Evolutionary conservation across 2,329 filamentous ascomycete species (phyloP).

Genomic region (Colletotrichum lindemuthianum): DNA sequence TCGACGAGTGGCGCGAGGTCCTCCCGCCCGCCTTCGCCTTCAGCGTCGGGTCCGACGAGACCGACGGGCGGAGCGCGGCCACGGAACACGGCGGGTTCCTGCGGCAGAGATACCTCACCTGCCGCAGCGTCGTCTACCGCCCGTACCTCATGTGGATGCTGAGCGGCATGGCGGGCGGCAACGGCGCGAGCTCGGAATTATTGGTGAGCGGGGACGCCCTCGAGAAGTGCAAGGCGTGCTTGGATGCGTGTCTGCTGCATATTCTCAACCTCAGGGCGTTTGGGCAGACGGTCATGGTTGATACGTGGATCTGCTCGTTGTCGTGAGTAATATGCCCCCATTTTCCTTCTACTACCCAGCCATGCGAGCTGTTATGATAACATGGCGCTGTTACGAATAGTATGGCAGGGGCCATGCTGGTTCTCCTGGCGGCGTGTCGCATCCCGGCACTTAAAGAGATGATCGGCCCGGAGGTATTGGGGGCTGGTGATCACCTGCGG

Average conservation of each 20-base stretch:
- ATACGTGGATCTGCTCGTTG: slow-evolving; percentile 65
- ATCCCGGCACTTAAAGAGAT: slow-evolving; percentile 49
- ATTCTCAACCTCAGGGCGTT: slow-evolving; percentile 59
- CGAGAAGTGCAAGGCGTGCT: slow-evolving; percentile 54
- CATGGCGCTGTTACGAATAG: slow-evolving; percentile 38
- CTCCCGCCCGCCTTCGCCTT: slow-evolving; percentile 56
- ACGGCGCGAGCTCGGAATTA: slow-evolving; percentile 40
- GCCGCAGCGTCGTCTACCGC: slow-evolving; percentile 62
- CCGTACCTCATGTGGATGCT: slow-evolving; percentile 62
- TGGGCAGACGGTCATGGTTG: slow-evolving; percentile 60
- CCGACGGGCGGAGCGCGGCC: slow-evolving; percentile 38
- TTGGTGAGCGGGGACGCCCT: slow-evolving; percentile 46
- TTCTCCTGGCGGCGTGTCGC: slow-evolving; percentile 56
- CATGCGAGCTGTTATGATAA: not conserved
- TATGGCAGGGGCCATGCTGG: slow-evolving; percentile 61
- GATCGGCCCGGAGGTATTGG: slow-evolving; percentile 50
- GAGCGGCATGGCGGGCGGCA: slow-evolving; percentile 47
- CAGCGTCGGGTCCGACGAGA: slow-evolving; percentile 42
- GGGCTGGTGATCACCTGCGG: slow-evolving; percentile 53
- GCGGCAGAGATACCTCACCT: slow-evolving; percentile 61
- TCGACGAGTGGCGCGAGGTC: slow-evolving; percentile 60
- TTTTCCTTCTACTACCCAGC: not conserved
- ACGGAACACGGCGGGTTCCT: slow-evolving; percentile 59
- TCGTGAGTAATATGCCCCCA: slow-evolving; percentile 56
- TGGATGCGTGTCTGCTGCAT: slow-evolving; percentile 59